Conservation (phyloP, 2,329 filamentous ascomycete genomes). For the Curvularia lunata region DNA sequence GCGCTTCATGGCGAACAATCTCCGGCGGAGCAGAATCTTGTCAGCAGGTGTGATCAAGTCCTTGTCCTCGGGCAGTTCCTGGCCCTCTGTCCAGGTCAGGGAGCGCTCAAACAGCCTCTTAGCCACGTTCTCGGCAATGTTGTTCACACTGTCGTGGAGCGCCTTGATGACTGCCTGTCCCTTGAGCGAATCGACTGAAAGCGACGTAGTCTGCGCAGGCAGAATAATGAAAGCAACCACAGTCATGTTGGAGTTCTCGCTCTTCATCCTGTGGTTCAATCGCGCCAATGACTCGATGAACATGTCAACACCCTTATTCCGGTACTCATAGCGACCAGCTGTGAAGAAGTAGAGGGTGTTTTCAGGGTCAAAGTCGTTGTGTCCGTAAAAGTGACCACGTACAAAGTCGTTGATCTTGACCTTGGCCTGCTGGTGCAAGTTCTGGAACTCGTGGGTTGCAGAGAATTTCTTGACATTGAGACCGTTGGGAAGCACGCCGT, state of each 20-base stretch:
- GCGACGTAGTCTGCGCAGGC: constrained; percentile 92
- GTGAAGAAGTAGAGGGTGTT: constrained; percentile 99
- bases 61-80: constrained; percentile 93
- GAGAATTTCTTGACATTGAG: constrained; percentile 99
- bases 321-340: constrained; percentile 93
- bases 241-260: constrained; percentile 83
- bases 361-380: constrained; percentile 95
- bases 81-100: constrained; percentile 93
- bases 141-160: constrained; percentile 86
- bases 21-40: constrained; percentile 86
- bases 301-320: constrained; percentile 99
- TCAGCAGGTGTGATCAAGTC: constrained; percentile 92
- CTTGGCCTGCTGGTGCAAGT: constrained; percentile 93
- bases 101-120: constrained; percentile 94
- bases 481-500: constrained; percentile 94
- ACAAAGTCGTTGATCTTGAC: constrained; percentile 99
- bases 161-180: constrained; percentile 98
- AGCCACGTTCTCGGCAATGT: constrained; percentile 91
- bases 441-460: constrained; percentile 98
- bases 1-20: constrained; percentile 96
- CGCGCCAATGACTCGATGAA: constrained; percentile 97
- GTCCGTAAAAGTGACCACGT: constrained; percentile 96
- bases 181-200: constrained; percentile 94
- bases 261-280: constrained; percentile 91
- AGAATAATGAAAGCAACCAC: constrained; percentile 99